phyloP scores from a whole-genome alignment of 495 filamentous ascomycete species.

The Penicillium soppii region DNA sequence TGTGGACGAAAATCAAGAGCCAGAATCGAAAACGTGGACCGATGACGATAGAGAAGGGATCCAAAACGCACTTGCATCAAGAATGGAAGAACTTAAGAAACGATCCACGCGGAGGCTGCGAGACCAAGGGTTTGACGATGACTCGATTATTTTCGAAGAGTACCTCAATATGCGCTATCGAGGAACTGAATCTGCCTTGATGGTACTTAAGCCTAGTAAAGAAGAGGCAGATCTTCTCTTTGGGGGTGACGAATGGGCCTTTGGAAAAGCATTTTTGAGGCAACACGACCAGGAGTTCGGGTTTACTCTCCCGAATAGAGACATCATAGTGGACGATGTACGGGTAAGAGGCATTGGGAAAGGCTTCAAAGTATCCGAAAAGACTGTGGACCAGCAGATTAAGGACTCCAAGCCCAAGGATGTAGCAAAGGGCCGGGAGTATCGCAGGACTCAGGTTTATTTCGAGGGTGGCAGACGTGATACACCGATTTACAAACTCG shows the following conservation, averaged over 20 bases:
- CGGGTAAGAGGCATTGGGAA: conserved; percentile 82
- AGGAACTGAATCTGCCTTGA: conserved; percentile 49
- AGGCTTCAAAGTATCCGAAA: conserved; percentile 59
- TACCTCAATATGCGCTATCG: conserved; percentile 52
- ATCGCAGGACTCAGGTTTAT: conserved; percentile 35
- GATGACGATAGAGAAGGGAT: conserved; percentile 3
- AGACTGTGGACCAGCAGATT: conserved; percentile 83
- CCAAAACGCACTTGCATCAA: conserved; percentile 14
- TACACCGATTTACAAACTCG: conserved; percentile 80
- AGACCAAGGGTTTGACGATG: conserved; percentile 33
- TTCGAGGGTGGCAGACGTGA: conserved; percentile 61
- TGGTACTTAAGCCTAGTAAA: conserved; percentile 49
- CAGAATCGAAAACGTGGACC: conserved; percentile 59
- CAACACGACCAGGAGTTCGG: conserved; percentile 95
- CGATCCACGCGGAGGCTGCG: conserved; percentile 16
- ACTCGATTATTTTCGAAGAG: conserved; percentile 38
- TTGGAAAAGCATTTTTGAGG: conserved; percentile 76
- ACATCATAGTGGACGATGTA: conserved; percentile 92
- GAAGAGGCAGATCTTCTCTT: conserved; percentile 17
- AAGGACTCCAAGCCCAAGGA: conserved; percentile 56
- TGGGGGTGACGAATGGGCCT: conserved; percentile 56
- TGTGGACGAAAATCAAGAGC: conserved; percentile 88
- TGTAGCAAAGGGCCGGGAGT: conserved; percentile 26
- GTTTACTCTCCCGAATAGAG: conserved; percentile 76
- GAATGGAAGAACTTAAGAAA: conserved; percentile 18